phyloP scores from a whole-genome alignment of 1,139 yeast genomes.

The Geotrichum citri-aurantii region DNA sequence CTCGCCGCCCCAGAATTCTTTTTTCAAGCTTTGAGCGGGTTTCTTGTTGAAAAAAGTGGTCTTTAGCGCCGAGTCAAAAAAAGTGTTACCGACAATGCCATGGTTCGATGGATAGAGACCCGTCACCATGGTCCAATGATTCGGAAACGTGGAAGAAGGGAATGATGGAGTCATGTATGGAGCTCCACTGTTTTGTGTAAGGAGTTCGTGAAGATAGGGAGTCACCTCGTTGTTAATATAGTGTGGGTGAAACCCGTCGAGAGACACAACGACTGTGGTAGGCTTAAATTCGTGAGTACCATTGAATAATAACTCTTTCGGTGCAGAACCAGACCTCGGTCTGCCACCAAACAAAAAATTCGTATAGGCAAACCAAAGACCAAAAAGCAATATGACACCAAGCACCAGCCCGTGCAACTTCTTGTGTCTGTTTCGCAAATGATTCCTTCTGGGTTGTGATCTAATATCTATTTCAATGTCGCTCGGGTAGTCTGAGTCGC shows the following conservation, averaged over 20 bases:
- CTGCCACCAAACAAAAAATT: slow-evolving; percentile 3
- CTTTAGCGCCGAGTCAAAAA: slow-evolving; percentile 55
- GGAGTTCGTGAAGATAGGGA: slow-evolving; percentile 60
- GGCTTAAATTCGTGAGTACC: slow-evolving; percentile 71
- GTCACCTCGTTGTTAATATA: slow-evolving; percentile 63
- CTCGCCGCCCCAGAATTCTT: slow-evolving; percentile 85
- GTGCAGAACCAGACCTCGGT: not conserved
- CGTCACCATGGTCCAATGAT: slow-evolving; percentile 86
- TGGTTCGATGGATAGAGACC: slow-evolving; percentile 80
- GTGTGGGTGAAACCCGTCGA: slow-evolving; percentile 91
- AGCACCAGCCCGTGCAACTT: slow-evolving; percentile 16
- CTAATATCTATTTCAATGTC: slow-evolving; percentile 20
- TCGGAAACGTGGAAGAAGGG: slow-evolving; percentile 86
- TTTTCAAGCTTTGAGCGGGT: slow-evolving; percentile 50
- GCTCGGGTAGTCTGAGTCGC: slow-evolving; percentile 19
- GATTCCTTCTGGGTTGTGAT: slow-evolving; percentile 14
- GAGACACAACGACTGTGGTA: slow-evolving; percentile 68
- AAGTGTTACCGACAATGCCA: slow-evolving; percentile 82
- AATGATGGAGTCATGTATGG: slow-evolving; percentile 85
- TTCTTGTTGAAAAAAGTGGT: slow-evolving; percentile 62
- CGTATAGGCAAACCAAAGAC: slow-evolving; percentile 17
- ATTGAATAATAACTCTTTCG: slow-evolving; percentile 41
- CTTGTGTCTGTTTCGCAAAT: slow-evolving; percentile 8
- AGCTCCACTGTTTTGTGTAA: slow-evolving; percentile 54
- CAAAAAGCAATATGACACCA: slow-evolving; percentile 8